These are phyloP conservation scores for Picea abies DNA, from an alignment of 83 land plant genomes.

Conservation along the genomic window DNA sequence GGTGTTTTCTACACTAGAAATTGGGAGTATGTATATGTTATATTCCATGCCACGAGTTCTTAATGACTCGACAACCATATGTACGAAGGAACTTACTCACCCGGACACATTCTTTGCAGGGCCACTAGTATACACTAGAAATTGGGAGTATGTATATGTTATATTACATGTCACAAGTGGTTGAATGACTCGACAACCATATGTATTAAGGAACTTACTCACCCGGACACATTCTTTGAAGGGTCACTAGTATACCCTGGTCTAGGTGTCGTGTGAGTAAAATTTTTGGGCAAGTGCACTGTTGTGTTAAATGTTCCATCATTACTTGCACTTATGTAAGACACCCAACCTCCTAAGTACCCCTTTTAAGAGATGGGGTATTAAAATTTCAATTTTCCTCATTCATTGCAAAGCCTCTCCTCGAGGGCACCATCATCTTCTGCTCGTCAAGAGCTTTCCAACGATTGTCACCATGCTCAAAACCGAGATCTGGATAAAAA, in stretches of 20 bases:
- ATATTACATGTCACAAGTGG: slow-evolving; percentile 58
- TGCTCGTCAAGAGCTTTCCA: too few species aligned
- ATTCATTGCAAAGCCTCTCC: too few species aligned
- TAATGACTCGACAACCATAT: slow-evolving; percentile 56
- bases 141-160: slow-evolving; percentile 39
- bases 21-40: not conserved
- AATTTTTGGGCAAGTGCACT: slow-evolving; percentile 58
- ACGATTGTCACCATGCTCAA: too few species aligned
- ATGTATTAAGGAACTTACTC: slow-evolving; percentile 37
- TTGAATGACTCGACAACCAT: slow-evolving; percentile 60
- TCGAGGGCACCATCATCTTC: too few species aligned
- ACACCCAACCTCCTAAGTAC: not conserved
- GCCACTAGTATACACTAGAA: slow-evolving; percentile 63
- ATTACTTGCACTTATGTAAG: slow-evolving; percentile 59
- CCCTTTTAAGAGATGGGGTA: too few species aligned
- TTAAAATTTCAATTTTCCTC: not conserved
- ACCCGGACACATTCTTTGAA: slow-evolving; percentile 42
- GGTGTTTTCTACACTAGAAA: too few species aligned
- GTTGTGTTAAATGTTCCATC: slow-evolving; percentile 71
- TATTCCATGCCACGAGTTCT: slow-evolving; percentile 58
- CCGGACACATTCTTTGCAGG: slow-evolving; percentile 47
- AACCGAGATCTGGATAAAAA: too few species aligned
- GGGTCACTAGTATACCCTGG: slow-evolving; percentile 72
- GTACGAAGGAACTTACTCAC: slow-evolving; percentile 40
- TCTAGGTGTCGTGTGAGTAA: slow-evolving; percentile 56